Base-by-base conservation (phyloP, 2,329 filamentous ascomycete species). In the Aureobasidium sp. region DNA sequence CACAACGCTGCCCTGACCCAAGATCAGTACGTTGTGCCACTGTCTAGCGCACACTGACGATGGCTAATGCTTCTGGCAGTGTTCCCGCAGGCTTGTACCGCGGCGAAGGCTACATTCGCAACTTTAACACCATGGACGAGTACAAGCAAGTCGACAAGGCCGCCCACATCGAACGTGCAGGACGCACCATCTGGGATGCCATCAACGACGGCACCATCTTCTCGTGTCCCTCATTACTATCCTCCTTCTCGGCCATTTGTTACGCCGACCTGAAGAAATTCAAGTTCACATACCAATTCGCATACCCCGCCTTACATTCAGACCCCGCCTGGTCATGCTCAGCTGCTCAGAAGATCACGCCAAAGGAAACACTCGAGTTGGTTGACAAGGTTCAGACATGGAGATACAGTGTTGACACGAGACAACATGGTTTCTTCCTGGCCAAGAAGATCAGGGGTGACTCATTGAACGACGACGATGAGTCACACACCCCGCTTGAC, bases 231-330 rank as follows among this genome's bases (percentile, higher is more conserved):
- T 96, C 91, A 4, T 79, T 97, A 2, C 81, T 98, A 16, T 84
- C 89, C 4, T 93, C 88, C 6, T 97, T 96, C 68, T 79, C 88
- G 22, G 83, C 94, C 55, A 81, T 97, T 40, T 95, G 89, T 14
- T 98, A 88, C 67, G 91, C 93, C 57, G 91, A 98, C 66, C 79
- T 98, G 29, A 98, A 98, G 70, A 96, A 94, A 66, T 97, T 97
- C 73, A 88, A 85, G 58, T 96, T 97, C 67, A 89, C 86, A n/a
- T 97, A 97, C 71, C 95, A 94, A 83, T 97, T 97, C 69, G 91
- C 86, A 4, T 98, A 95, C 64, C 93, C 93, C 1, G 90, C 91
- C 14, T 77, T 98, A 39, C 90, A 95, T 66, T 95, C 91, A 3
- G 85, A 91, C 52, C 88, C 89, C 1, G 75, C 79, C 24, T 98